Conservation (phyloP, 2,329 filamentous ascomycete genomes). For the Cladosporium sp. region DNA sequence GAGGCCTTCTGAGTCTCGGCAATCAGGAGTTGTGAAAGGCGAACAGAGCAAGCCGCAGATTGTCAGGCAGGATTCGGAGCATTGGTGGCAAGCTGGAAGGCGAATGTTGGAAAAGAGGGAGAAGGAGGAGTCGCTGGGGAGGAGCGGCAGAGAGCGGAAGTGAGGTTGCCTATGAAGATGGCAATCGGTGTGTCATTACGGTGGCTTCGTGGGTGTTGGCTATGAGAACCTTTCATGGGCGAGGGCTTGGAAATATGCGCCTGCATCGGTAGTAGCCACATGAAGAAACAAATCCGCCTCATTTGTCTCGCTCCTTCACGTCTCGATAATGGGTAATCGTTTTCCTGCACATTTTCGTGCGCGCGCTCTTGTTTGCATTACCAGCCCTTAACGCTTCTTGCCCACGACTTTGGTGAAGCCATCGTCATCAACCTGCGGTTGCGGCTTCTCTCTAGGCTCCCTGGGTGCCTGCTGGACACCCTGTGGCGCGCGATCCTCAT, state of each 20-base stretch:
- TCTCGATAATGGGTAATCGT: background rate
- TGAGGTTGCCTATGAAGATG: background rate
- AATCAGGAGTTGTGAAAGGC: background rate
- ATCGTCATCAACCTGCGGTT: constrained; percentile 54
- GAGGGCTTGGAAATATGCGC: background rate
- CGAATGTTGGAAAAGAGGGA: background rate
- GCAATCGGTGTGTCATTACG: background rate
- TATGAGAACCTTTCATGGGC: background rate
- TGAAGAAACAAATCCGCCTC: background rate
- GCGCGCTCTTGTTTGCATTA: background rate
- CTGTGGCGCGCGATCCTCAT: constrained; percentile 60
- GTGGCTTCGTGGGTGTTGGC: background rate
- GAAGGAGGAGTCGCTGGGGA: background rate
- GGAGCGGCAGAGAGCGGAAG: background rate
- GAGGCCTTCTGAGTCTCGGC: background rate
- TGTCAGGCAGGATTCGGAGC: background rate
- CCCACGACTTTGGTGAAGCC: constrained; percentile 43
- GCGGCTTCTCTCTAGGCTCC: constrained; percentile 60
- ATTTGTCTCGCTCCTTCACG: background rate
- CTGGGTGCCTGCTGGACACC: constrained; percentile 55
- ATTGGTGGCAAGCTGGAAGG: constrained; percentile 6
- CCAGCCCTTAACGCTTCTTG: constrained; percentile 36
- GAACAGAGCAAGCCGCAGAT: background rate
- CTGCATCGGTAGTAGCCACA: background rate
- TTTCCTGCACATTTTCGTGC: background rate